Percentiles rank a stretch among this genome's conserved stretches.
Conservation (phyloP, 257 asterid species). For the Ophiorrhiza pumila region DNA sequence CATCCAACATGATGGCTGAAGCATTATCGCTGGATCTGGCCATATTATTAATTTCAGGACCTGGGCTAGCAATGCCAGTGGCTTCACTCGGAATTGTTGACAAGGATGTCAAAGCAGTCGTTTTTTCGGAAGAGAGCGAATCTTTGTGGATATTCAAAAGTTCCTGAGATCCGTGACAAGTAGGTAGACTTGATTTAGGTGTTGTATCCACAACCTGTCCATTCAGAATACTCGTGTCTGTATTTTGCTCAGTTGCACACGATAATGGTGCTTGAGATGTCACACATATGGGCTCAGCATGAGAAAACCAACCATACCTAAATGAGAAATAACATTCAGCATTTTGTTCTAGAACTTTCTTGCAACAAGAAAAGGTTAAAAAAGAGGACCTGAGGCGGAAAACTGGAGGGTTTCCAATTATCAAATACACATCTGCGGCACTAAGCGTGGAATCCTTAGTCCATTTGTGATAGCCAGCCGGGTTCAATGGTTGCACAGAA, state of each 20-base stretch:
- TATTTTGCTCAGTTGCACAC: conserved; percentile 28
- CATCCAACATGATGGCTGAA: conserved; percentile 21
- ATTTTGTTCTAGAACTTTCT: background rate
- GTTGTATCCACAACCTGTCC: conserved; percentile 31
- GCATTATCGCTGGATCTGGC: conserved; percentile 27
- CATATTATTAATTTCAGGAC: conserved; percentile 27
- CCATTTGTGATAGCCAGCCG: conserved; percentile 76
- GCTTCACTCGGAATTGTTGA: conserved; percentile 29
- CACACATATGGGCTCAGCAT: conserved; percentile 47
- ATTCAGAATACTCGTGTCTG: conserved; percentile 23
- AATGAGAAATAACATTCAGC: conserved; percentile 23
- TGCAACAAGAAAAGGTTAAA: background rate
- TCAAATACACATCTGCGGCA: conserved; percentile 79
- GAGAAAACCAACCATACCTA: conserved; percentile 95
- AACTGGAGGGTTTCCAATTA: conserved; percentile 70
- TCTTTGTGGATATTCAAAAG: conserved; percentile 24
- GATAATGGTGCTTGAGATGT: conserved; percentile 45
- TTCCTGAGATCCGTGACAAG: conserved; percentile 24
- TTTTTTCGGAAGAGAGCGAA: conserved; percentile 29
- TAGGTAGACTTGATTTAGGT: conserved; percentile 9
- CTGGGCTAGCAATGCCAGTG: conserved; percentile 29
- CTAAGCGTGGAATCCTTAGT: conserved; percentile 71
- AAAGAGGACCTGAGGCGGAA: conserved; percentile 82
- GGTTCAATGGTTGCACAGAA: conserved; percentile 56
- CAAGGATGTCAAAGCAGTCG: conserved; percentile 25